These are phyloP conservation scores for Leccinum griseonigrum DNA, from an alignment of 1,284 basidiomycete genomes.

Conservation along the genomic window DNA sequence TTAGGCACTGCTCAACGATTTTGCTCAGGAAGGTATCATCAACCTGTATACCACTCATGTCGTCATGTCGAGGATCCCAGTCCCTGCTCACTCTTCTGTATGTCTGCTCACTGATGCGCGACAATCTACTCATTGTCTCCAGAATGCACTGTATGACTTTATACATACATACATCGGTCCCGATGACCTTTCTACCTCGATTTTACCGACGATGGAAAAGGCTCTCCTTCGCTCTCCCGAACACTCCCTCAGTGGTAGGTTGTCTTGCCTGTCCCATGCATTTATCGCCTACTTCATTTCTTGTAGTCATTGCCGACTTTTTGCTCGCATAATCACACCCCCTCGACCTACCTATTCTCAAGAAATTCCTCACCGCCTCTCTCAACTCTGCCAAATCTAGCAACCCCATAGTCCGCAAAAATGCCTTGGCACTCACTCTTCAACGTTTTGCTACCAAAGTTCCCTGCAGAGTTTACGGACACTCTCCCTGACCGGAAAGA, in stretches of 20 bases:
- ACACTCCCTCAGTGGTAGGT: slow-evolving; percentile 57
- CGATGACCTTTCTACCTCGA: slow-evolving; percentile 47
- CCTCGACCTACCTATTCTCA: slow-evolving; percentile 54
- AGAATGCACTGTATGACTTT: slow-evolving; percentile 61
- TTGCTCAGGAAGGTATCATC: slow-evolving; percentile 48
- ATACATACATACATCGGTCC: slow-evolving; percentile 49
- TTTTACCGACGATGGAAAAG: slow-evolving; percentile 73
- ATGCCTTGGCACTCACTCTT: slow-evolving; percentile 57
- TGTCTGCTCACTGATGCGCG: slow-evolving; percentile 17
- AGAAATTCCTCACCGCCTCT: slow-evolving; percentile 61
- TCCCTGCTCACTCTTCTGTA: slow-evolving; percentile 52
- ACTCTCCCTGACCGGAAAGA: slow-evolving; percentile 80
- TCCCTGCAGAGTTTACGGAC: slow-evolving; percentile 33
- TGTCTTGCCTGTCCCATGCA: background rate
- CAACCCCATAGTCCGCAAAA: slow-evolving; percentile 61
- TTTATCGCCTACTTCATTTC: slow-evolving; percentile 6
- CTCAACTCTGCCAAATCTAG: slow-evolving; percentile 78
- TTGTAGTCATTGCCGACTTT: slow-evolving; percentile 53
- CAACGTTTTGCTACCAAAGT: slow-evolving; percentile 46
- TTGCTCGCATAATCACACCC: slow-evolving; percentile 54
- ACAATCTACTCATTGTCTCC: slow-evolving; percentile 10
- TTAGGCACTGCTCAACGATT: background rate
- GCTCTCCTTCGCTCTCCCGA: slow-evolving; percentile 74
- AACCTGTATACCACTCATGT: slow-evolving; percentile 50
- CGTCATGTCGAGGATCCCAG: slow-evolving; percentile 55